Conservation (phyloP, 2,329 filamentous ascomycete genomes). For the Plectosphaerella cucumerina region DNA sequence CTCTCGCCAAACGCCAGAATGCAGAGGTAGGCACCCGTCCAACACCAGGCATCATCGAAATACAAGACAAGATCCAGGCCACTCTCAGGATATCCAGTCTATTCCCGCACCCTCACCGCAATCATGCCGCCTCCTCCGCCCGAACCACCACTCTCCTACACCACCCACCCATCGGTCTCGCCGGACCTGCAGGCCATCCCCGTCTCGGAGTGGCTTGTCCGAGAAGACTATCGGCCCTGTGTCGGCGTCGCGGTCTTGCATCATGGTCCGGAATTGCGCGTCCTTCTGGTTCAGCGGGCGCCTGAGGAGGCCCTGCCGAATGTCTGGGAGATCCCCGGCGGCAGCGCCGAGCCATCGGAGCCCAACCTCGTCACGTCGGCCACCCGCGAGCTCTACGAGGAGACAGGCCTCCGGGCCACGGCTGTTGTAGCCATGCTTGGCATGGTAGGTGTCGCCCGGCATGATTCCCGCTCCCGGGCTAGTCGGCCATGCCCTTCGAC, state of each 20-base stretch:
- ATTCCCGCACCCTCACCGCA: neutral
- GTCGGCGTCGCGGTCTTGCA: slow-evolving; percentile 10
- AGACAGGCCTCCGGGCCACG: slow-evolving; percentile 40
- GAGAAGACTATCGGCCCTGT: slow-evolving; percentile 6
- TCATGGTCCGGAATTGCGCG: slow-evolving; percentile 13
- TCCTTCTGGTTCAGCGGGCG: slow-evolving; percentile 36
- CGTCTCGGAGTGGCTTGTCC: neutral
- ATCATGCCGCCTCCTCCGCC: slow-evolving; percentile 11
- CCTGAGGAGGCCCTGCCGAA: slow-evolving; percentile 29
- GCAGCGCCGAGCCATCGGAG: slow-evolving; percentile 37
- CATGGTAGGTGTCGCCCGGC: neutral
- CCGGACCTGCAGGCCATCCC: slow-evolving; percentile 5
- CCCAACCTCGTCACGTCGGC: slow-evolving; percentile 39
- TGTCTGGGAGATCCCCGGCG: slow-evolving; percentile 46
- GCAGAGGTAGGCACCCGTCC: neutral
- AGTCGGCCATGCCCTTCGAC: too few species aligned
- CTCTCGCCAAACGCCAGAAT: too few species aligned
- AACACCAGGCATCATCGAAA: neutral
- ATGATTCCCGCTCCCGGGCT: too few species aligned
- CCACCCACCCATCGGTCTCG: slow-evolving; percentile 3
- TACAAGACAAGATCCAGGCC: too few species aligned
- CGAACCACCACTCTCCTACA: slow-evolving; percentile 8
- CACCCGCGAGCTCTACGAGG: slow-evolving; percentile 45
- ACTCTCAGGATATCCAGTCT: neutral
- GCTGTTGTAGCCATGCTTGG: slow-evolving; percentile 33